Conservation (phyloP, 1,284 basidiomycete genomes). For the Rhizoctonia solani region DNA sequence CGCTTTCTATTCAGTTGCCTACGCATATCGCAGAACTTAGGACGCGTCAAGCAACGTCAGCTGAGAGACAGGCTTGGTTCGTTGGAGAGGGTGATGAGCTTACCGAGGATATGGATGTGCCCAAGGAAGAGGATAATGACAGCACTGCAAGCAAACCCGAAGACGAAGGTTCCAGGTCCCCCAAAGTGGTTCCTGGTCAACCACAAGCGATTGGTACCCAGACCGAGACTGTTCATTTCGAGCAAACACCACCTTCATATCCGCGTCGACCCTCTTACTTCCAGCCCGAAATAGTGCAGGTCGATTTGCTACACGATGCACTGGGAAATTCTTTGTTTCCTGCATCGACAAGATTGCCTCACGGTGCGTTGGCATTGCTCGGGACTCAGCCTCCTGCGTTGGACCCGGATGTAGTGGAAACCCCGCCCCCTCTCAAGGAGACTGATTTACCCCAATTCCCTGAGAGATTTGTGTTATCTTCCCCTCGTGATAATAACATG, state of each 20-base stretch:
- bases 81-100: not conserved
- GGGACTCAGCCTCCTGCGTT: not conserved
- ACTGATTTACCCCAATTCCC: slow-evolving; percentile 14
- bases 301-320: slow-evolving; percentile 14
- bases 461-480: not conserved
- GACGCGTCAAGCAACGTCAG: slow-evolving; percentile 56
- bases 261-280: slow-evolving; percentile 1
- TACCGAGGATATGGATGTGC: too few relatives aligned
- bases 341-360: not conserved
- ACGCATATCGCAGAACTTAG: slow-evolving; percentile 64
- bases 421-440: slow-evolving; percentile 25
- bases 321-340: slow-evolving; percentile 24
- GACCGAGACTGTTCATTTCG: not conserved
- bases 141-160: too few relatives aligned
- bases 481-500: not conserved
- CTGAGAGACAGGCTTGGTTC: slow-evolving; percentile 15
- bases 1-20: slow-evolving; percentile 71
- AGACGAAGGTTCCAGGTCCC: too few relatives aligned
- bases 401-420: slow-evolving; percentile 18
- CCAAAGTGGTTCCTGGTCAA: too few relatives aligned
- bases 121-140: too few relatives aligned
- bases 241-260: not conserved
- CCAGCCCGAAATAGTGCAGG: not conserved
- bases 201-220: not conserved
- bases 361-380: too few relatives aligned